Conservation (phyloP, 2,329 filamentous ascomycete genomes). For the Phaeomoniella chlamydospora region DNA sequence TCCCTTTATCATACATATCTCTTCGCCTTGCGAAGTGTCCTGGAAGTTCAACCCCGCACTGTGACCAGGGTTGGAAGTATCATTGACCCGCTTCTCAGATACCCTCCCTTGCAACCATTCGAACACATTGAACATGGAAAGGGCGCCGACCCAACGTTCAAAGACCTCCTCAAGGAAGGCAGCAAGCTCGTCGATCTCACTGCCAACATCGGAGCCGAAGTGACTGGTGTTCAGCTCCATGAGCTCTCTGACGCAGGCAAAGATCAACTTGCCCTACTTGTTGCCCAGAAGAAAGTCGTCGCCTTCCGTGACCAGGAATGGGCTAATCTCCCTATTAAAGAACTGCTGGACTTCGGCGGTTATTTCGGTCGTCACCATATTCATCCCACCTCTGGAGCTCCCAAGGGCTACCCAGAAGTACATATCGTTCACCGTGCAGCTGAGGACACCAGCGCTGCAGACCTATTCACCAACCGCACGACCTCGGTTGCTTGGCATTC, state of each 20-base stretch:
- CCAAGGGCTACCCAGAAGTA: constrained; percentile 57
- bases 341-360: constrained; percentile 34
- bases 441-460: constrained; percentile 43
- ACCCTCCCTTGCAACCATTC: constrained; percentile 53
- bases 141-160: constrained; percentile 55
- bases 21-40: not conserved
- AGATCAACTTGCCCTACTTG: constrained; percentile 18
- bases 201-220: constrained; percentile 18
- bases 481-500: constrained; percentile 74
- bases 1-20: constrained; percentile 1
- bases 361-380: constrained; percentile 77
- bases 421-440: constrained; percentile 66
- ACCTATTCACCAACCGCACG: constrained; percentile 55
- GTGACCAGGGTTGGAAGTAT: not conserved
- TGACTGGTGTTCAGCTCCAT: constrained; percentile 18
- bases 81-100: constrained; percentile 19
- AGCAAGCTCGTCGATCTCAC: constrained; percentile 16
- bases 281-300: constrained; percentile 19
- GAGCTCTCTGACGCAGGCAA: constrained; percentile 15
- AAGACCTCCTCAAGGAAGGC: constrained; percentile 45
- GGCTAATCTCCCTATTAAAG: constrained; percentile 17
- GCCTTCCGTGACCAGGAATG: constrained; percentile 18
- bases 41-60: not conserved
- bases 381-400: constrained; percentile 63
- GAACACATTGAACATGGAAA: constrained; percentile 63